Base-by-base conservation (phyloP, 345 rosid species). In the Erodium maritimum region DNA sequence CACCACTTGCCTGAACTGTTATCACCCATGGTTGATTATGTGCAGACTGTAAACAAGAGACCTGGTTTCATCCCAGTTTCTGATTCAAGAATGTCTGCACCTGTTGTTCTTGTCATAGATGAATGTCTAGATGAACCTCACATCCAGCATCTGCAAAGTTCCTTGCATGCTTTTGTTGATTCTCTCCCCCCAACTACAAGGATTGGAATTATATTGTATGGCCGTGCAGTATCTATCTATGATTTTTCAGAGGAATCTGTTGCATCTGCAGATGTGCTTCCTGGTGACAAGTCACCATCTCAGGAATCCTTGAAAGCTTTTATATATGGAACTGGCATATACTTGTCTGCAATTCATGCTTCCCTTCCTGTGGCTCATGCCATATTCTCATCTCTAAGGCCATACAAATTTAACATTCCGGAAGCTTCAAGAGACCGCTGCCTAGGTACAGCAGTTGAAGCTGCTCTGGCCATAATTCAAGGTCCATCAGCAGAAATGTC, bases 61-160 rank as follows among this genome's bases (percentile, higher is more conserved):
- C 80, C 91, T 34, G 82, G 94, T 59, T 94, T 83, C 72, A 69
- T 90, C 72, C 96, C 95, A 21, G 91, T 87, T 64, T 78, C 97
- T 65, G 99, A 90, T 75, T 85, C 87, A 21, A 75, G 95, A 62
- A 81, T 79, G 60, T 82, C 90, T 73, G 93, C 96, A 55, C 97
- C 96, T 7, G 74, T 82, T 45, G 73, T 85, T 25, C 99, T 94
- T 74, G 95, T 94, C 46, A 84, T 94, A 50, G 99, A 94, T 62
- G 97, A 87, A 68, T 90, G 96, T 77, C 77, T 94, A 67, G 99
- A 94, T 73, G 99, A 94, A 79, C 83, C 85, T 1, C 95, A 94
- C 74, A 81, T 94, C 72, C 95, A 83, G 77, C 96, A 94, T 69
- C 72, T 94, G 62, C 99, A 94, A 65, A 84, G 99, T 70, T 94